Evolutionary conservation across 2,329 filamentous ascomycete genomes (phyloP), one percentile per base, ranked within the genome.

Genomic region (Ploettnerulaceae sp.): DNA sequence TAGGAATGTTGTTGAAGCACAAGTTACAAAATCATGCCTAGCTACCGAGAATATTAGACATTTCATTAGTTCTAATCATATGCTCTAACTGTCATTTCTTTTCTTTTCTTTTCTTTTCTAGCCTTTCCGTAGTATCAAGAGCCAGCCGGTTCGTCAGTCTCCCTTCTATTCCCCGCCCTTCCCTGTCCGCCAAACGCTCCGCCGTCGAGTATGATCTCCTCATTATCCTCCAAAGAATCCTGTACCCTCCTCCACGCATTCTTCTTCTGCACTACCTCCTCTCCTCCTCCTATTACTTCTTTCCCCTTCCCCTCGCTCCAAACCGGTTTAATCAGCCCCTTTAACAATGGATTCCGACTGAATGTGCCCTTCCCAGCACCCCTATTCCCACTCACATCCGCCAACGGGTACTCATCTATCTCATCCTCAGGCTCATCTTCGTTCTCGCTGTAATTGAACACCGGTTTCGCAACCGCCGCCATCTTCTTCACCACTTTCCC

Each of bases 401-500:
- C 43, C 20, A 51, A 28, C 11, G 34, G 47, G 22, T 43, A 31
- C 6, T 54, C 50, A 28, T 54, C 57, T 7, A 54, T 49, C 12
- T 49, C 55, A n/a, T 63, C 50, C 31, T 54, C 57, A 7, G 53
- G 49, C 12, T 49, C 55, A n/a, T 63, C 58, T 5, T 61, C 54
- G 34, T 61, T 55, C 28, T 52, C 49, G 26, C 58, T 55, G 2
- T 47, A 21, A 20, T 50, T 25, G n/a, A 48, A 47, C 9, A 51
- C 37, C 14, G 57, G 56, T 26, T 51, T 53, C 37, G 63, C 61
- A 12, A 62, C 47, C n/a, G 52, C 51, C 3, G 51, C 57, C 58
- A 63, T 59, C 35, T 54, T 60, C 56, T 62, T 65, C 5, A 65
- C 52, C 7, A 86, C 72, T 49, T 78, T 83, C 1, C 81, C 80